These are phyloP conservation scores for Trametes pubescens DNA, from an alignment of 1,284 basidiomycete species.

Conservation along the genomic window DNA sequence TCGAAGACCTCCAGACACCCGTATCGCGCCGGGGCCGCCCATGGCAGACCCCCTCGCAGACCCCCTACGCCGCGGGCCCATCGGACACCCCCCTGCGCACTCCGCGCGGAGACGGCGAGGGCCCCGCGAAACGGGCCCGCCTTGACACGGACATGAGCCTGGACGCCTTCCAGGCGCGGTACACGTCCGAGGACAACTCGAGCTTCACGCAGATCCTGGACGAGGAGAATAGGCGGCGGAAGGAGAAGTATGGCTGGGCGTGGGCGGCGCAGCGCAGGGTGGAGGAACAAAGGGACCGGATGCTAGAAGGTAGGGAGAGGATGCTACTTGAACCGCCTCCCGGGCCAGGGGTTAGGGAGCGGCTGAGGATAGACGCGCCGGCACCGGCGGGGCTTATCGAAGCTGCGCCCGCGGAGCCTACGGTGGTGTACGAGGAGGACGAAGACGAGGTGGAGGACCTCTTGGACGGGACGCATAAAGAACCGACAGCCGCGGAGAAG, in stretches of 20 bases:
- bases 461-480: slow-evolving; percentile 20
- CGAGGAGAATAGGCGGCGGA: slow-evolving; percentile 83
- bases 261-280: slow-evolving; percentile 89
- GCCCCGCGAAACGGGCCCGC: slow-evolving; percentile 60
- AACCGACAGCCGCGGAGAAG: slow-evolving; percentile 33
- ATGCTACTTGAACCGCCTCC: slow-evolving; percentile 73
- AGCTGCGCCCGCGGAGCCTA: slow-evolving; percentile 47
- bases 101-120: slow-evolving; percentile 48
- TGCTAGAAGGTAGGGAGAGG: slow-evolving; percentile 70
- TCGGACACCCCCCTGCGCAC: slow-evolving; percentile 72
- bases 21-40: slow-evolving; percentile 46
- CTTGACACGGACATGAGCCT: slow-evolving; percentile 72
- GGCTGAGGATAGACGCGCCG: slow-evolving; percentile 68
- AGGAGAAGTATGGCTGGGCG: slow-evolving; percentile 87
- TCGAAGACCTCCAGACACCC: slow-evolving; percentile 73
- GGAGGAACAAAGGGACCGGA: slow-evolving; percentile 66
- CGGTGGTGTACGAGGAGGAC: slow-evolving; percentile 38
- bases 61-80: slow-evolving; percentile 67
- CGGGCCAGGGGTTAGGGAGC: slow-evolving; percentile 70
- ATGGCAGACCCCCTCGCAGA: slow-evolving; percentile 66
- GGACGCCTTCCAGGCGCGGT: slow-evolving; percentile 88
- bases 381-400: slow-evolving; percentile 58
- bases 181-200: slow-evolving; percentile 95
- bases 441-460: slow-evolving; percentile 36
- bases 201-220: slow-evolving; percentile 92